Evolutionary conservation across 345 rosid species (phyloP).

Genomic region (Aegle marmelos): DNA sequence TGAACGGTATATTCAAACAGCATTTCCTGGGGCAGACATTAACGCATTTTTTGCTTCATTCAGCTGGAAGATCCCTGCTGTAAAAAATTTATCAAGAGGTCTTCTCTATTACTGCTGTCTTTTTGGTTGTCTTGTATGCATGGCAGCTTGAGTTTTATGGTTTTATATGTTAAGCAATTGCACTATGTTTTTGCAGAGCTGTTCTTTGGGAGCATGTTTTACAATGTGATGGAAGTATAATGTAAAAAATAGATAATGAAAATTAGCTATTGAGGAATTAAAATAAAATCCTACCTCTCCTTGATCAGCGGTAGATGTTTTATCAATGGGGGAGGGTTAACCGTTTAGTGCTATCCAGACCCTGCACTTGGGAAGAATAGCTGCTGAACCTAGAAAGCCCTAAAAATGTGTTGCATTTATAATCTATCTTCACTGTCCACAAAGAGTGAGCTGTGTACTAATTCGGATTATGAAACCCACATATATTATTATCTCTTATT

Average conservation of each 20-base stretch:
- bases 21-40: slow-evolving; percentile 60
- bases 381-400: not conserved
- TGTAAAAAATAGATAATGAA: not conserved
- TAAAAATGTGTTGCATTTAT: not conserved
- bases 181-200: not conserved
- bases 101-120: slow-evolving; percentile 23
- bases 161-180: not conserved
- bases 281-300: not conserved
- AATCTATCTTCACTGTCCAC: not conserved
- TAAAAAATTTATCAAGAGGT: slow-evolving; percentile 32
- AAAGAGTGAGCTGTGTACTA: not conserved
- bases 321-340: not conserved
- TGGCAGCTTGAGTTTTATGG: not conserved
- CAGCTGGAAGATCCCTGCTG: slow-evolving; percentile 61
- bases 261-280: not conserved
- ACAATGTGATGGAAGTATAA: not conserved
- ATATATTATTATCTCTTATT: not conserved
- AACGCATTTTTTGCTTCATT: slow-evolving; percentile 63
- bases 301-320: not conserved
- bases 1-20: slow-evolving; percentile 33
- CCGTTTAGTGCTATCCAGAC: not conserved
- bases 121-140: not conserved
- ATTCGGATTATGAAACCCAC: not conserved
- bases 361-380: not conserved
- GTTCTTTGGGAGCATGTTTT: not conserved